Percentiles rank a stretch among this genome's conserved stretches.
phyloP scores from a whole-genome alignment of 148 eudicot species.

The Rhododendron ferrugineum region DNA sequence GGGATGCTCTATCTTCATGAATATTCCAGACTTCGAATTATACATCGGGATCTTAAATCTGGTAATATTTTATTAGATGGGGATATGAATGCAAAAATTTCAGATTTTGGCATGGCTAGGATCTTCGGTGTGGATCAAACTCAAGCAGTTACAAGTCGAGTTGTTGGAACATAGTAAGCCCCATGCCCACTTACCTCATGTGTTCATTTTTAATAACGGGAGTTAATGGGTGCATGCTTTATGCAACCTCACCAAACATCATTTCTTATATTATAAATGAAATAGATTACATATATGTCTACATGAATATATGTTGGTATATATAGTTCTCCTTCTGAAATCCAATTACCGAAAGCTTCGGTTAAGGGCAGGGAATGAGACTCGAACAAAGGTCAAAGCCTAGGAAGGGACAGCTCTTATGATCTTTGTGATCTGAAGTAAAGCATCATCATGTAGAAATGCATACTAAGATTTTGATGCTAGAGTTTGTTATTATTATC shows the following conservation, averaged over 20 bases:
- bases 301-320: no score
- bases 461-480: not conserved
- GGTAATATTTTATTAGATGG: constrained; percentile 33
- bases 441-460: not conserved
- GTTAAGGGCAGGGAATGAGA: not conserved
- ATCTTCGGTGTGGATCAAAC: constrained; percentile 29
- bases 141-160: constrained; percentile 23
- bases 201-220: not conserved
- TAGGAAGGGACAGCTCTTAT: not conserved
- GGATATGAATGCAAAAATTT: constrained; percentile 6
- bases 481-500: not conserved
- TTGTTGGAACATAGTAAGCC: constrained; percentile 45
- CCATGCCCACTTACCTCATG: not conserved
- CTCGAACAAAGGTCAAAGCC: not conserved
- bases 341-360: not conserved
- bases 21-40: constrained; percentile 25
- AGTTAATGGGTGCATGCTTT: not conserved
- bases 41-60: constrained; percentile 35
- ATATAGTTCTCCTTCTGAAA: no score
- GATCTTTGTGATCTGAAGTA: not conserved
- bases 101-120: no score
- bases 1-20: constrained; percentile 34
- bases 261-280: not conserved
- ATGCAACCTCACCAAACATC: not conserved
- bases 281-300: not conserved